Evolutionary conservation across 352 stramenopile species (phyloP).

Genomic region (Aphanomyces stellatus): DNA sequence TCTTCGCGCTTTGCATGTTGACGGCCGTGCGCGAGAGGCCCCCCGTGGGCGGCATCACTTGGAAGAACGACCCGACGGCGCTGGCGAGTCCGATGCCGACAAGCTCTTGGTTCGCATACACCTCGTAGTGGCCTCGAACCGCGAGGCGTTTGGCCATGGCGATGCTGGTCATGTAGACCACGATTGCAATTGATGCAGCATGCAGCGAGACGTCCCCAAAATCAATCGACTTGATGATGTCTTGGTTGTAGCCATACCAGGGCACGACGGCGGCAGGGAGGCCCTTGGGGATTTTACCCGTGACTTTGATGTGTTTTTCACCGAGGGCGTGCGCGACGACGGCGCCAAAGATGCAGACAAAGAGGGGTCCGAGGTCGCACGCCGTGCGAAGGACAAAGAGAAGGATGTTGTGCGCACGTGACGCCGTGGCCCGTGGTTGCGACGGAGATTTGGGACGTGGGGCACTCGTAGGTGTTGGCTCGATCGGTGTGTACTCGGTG

Average conservation of each 20-base stretch:
- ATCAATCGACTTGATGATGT: slow-evolving; percentile 40
- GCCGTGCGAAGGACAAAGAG: slow-evolving; percentile 32
- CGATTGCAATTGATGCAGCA: slow-evolving; percentile 70
- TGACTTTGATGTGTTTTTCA: slow-evolving; percentile 56
- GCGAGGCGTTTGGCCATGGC: slow-evolving; percentile 83
- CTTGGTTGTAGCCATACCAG: slow-evolving; percentile 32
- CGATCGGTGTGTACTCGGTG: neutral
- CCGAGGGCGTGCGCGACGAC: slow-evolving; percentile 44
- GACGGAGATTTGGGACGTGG: no score
- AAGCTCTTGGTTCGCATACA: slow-evolving; percentile 83
- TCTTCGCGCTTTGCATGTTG: slow-evolving; percentile 84
- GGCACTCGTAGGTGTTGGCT: neutral
- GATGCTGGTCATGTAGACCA: slow-evolving; percentile 91
- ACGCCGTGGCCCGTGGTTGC: neutral
- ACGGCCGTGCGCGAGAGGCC: slow-evolving; percentile 88
- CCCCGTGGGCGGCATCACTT: slow-evolving; percentile 83
- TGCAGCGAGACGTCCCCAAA: slow-evolving; percentile 57
- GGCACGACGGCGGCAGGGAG: slow-evolving; percentile 43
- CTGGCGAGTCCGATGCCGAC: slow-evolving; percentile 88
- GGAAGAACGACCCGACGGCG: slow-evolving; percentile 80
- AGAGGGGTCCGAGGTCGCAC: slow-evolving; percentile 45
- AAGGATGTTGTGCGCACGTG: neutral
- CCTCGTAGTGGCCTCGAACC: slow-evolving; percentile 67
- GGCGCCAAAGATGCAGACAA: slow-evolving; percentile 47
- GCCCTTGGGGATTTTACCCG: slow-evolving; percentile 67